Evolutionary conservation across 139 green algal species (phyloP).

Genomic region (Picochlorum sp.): DNA sequence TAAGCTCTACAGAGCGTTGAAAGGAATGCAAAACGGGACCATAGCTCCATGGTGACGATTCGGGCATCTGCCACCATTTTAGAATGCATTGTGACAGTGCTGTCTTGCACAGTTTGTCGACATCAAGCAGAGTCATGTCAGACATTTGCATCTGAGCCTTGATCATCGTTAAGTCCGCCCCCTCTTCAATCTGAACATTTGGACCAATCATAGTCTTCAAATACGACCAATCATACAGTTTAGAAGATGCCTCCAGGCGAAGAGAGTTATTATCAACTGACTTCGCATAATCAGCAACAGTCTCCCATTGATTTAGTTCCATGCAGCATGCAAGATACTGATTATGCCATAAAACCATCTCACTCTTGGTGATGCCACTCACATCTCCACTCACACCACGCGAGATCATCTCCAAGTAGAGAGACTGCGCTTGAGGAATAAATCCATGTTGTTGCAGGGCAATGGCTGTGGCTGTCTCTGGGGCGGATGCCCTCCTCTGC

Average conservation of each 20-base stretch:
- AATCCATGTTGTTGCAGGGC: conserved; percentile 80
- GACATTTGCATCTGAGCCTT: conserved; percentile 60
- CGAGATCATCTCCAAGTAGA: conserved; percentile 43
- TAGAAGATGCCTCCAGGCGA: conserved; percentile 68
- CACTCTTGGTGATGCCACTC: conserved; percentile 32
- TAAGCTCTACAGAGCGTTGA: conserved; percentile 81
- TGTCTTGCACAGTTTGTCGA: conserved; percentile 26
- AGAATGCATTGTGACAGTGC: conserved; percentile 45
- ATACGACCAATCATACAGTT: conserved; percentile 67
- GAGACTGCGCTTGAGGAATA: conserved; percentile 57
- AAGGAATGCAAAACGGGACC: conserved; percentile 62
- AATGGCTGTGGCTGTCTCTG: conserved; percentile 53
- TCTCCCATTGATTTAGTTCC: conserved; percentile 91
- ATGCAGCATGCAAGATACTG: conserved; percentile 71
- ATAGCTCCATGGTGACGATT: conserved; percentile 49
- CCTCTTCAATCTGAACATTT: conserved; percentile 61
- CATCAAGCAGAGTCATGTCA: conserved; percentile 46
- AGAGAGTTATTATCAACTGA: conserved; percentile 59
- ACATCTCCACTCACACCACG: conserved; percentile 9
- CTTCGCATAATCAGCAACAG: conserved; percentile 68
- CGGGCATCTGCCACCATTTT: conserved; percentile 87
- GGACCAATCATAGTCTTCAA: conserved; percentile 52
- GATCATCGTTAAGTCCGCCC: conserved; percentile 49
- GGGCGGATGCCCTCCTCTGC: conserved; percentile 31
- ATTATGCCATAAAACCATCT: conserved; percentile 71